Evolutionary conservation across 345 rosid species (phyloP), one percentile per base, ranked within the genome.

Genomic region (Excoecaria agallocha): DNA sequence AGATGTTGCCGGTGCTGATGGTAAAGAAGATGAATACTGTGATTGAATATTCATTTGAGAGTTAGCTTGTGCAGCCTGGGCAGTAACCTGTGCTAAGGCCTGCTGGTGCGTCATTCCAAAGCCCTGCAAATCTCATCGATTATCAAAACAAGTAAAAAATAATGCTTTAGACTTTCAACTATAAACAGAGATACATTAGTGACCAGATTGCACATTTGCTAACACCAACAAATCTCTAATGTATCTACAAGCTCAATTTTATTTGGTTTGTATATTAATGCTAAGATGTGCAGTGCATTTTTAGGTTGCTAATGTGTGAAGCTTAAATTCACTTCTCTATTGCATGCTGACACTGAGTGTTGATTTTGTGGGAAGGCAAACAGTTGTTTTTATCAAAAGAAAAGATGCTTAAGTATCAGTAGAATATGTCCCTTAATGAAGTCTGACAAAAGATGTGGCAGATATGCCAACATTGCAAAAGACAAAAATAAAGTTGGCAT

Each of bases 71-170:
- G 82, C 89, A 13, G 96, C 93, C 80, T 90, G 93, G 69, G 94
- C 91, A 43, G 93, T 89, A 57, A 93, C 91, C 84, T 93, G 97
- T 6, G 92, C 93, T 37, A 87, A 76, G 38, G 91, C 92, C 82
- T 93, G 91, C 84, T 93, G 93, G 87, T 90, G 93, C 35, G 92
- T 83, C 90, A 90, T 91, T 57, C 92, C 90, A 69, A 85, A 90
- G 60, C 93, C 89, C 98, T 93, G 51, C 74, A 82, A 41, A 75
- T 17, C 30, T 73, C 72, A 65, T 43, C 66, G 60, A 68, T 35
- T 12, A 67, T 8, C 20, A 60, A 54, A 80, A 35, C 38, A 46
- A 51, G 12, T 15, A 50, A 49, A 22, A 8, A 9, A 41, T 7
- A 66, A 12, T 13, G 51, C 20, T 5, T 13, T 25, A 0, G 58